These are phyloP conservation scores for Sistotremastrum niveocremeum DNA, from an alignment of 768 basidiomycete species.

Conservation along the genomic window DNA sequence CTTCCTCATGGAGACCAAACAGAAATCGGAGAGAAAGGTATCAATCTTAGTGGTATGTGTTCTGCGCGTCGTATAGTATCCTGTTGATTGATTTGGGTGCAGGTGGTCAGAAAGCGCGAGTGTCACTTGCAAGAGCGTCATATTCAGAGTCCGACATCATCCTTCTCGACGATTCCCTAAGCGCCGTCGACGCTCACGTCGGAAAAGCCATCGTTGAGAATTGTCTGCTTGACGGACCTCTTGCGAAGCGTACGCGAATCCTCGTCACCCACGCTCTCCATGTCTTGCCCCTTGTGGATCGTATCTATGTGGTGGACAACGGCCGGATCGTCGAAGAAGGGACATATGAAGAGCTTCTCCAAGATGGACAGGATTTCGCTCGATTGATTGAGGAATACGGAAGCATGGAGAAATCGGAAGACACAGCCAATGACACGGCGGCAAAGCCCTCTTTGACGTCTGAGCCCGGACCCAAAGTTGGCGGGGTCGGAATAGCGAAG, in stretches of 20 bases:
- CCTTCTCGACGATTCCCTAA: slow-evolving; percentile 70
- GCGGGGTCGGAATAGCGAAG: slow-evolving; percentile 39
- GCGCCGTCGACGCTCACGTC: slow-evolving; percentile 68
- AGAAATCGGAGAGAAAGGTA: slow-evolving; percentile 68
- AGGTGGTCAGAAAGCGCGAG: slow-evolving; percentile 40
- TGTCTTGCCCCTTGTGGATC: slow-evolving; percentile 44
- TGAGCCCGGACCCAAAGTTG: slow-evolving; percentile 42
- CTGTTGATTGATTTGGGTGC: not conserved
- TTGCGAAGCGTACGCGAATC: slow-evolving; percentile 41
- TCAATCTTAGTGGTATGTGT: slow-evolving; percentile 45
- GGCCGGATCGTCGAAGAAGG: slow-evolving; percentile 50
- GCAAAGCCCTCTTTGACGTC: slow-evolving; percentile 22
- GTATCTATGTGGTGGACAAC: slow-evolving; percentile 50
- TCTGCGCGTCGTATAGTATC: not conserved
- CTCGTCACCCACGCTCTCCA: slow-evolving; percentile 50
- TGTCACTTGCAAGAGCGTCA: slow-evolving; percentile 63
- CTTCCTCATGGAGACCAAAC: slow-evolving; percentile 57
- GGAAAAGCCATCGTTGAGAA: slow-evolving; percentile 51
- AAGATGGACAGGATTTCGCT: slow-evolving; percentile 29
- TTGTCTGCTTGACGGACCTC: slow-evolving; percentile 40
- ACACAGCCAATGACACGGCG: slow-evolving; percentile 5
- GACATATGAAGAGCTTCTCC: slow-evolving; percentile 39
- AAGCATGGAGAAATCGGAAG: slow-evolving; percentile 22
- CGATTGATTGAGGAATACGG: slow-evolving; percentile 46
- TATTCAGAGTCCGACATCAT: slow-evolving; percentile 64